Base-by-base conservation (phyloP, 1,284 basidiomycete genomes). In the Puccinia triticina region DNA sequence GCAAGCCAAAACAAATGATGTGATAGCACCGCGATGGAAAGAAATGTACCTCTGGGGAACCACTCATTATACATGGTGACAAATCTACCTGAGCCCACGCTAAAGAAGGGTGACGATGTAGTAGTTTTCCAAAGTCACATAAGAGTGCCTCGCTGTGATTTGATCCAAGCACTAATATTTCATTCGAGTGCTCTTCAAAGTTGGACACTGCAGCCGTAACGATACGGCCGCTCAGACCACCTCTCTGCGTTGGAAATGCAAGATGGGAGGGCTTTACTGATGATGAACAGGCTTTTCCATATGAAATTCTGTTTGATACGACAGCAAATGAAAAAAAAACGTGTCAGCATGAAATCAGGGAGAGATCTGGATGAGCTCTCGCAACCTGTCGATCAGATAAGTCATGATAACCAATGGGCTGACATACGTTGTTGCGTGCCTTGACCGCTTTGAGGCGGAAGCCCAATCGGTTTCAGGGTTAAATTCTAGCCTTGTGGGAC, bases 401-500 rank as follows among this genome's bases (percentile, higher is more conserved):
- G 34, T 4, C 32, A 14, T 21, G 32, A 21, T 37, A 43, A 26
- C 0, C 34, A 14, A n/a, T 43, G 34, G 10, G 34, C 11, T 66
- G 12, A 40, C 64, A 40, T 43, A 66, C 64, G 32, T 43, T 66
- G 64, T 66, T 66, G 37, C 34, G 32, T 66, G 48, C 43, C 46
- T 72, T 18, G 69, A 48, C 34, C 69, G 69, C 26, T 53, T 72
- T 26, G 21, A 48, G 3, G 43, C 46, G 34, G 69, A 50, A 34
- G 23, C 46, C 8, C 23, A 29, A 50, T 72, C 46, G 26, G 48
- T 48, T 53, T 72, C 69, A 18, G 69, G 69, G 46, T 72, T 23
- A 40, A 72, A 72, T 53, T 72, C 69, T 7, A 23, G 69, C 69
- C 69, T 72, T 4, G 46, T 53, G n/a, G 43, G 64, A 43, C 64